Conservation (phyloP, 305 asterid genomes). For the Plantago lanceolata region DNA sequence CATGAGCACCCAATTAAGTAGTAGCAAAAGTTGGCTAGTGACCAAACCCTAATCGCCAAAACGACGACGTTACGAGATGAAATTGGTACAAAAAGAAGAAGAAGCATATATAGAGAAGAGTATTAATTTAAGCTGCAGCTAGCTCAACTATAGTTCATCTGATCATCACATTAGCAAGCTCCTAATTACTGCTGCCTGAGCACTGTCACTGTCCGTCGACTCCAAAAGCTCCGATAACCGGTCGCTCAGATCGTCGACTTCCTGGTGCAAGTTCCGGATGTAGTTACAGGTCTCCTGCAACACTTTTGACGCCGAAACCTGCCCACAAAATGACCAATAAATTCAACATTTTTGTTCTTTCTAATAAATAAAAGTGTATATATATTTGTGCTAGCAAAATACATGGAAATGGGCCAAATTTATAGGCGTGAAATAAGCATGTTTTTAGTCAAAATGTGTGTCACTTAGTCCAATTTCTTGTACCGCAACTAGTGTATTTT, state of each 20-base stretch:
- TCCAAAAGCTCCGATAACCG: slow-evolving; percentile 69
- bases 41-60: slow-evolving; percentile 54
- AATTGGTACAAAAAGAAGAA: slow-evolving; percentile 2
- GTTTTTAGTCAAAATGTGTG: not conserved
- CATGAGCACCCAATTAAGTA: slow-evolving; percentile 19
- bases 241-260: slow-evolving; percentile 79
- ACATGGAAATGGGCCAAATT: not conserved
- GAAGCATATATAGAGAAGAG: slow-evolving; percentile 11
- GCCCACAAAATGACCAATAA: not conserved
- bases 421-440: not conserved
- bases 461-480: not conserved
- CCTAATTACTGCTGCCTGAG: slow-evolving; percentile 84
- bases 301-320: slow-evolving; percentile 85
- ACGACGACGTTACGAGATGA: not conserved
- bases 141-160: no score
- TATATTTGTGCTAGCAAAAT: not conserved
- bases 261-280: slow-evolving; percentile 73
- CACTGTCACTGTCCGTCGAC: slow-evolving; percentile 66
- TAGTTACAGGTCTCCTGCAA: slow-evolving; percentile 93
- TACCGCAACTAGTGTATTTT: not conserved
- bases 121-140: no score
- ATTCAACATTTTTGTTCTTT: not conserved
- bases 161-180: slow-evolving; percentile 65
- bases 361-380: no score
- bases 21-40: slow-evolving; percentile 38